Evolutionary conservation across 306 rosid genomes (phyloP).

Genomic region (Prunus davidiana): DNA sequence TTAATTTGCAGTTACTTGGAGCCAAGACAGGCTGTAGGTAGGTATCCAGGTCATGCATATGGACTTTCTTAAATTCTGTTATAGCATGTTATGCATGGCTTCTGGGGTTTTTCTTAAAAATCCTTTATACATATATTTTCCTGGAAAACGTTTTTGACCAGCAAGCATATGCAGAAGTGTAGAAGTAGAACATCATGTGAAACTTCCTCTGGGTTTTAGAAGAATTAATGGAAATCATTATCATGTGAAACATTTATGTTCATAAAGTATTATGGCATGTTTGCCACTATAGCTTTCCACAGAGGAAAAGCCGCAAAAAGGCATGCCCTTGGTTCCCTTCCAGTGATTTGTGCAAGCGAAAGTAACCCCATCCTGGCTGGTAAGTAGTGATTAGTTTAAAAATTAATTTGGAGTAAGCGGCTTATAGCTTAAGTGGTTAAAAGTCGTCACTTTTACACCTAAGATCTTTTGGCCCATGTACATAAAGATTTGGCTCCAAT

Average conservation of each 20-base stretch:
- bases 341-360: too few species aligned
- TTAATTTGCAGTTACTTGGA: constrained; percentile 35
- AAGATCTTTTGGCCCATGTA: too few species aligned
- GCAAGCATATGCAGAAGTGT: constrained; percentile 29
- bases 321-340: background rate
- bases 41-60: constrained; percentile 35
- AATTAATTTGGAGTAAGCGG: background rate
- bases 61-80: constrained; percentile 30
- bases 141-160: constrained; percentile 29
- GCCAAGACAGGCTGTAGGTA: constrained; percentile 46
- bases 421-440: too few species aligned
- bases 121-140: constrained; percentile 12
- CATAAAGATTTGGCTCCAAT: too few species aligned
- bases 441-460: too few species aligned
- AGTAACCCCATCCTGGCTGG: background rate
- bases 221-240: background rate
- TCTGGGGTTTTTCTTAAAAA: background rate
- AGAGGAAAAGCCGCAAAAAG: background rate
- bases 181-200: background rate
- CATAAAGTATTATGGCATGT: constrained; percentile 11
- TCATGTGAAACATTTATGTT: background rate
- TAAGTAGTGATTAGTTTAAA: background rate
- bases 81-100: constrained; percentile 34
- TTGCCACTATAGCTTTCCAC: constrained; percentile 2
- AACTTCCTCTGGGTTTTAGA: background rate